Evolutionary conservation across 2,329 filamentous ascomycete genomes (phyloP), one percentile per base, ranked within the genome.

Genomic region (Helminthosporium solani): DNA sequence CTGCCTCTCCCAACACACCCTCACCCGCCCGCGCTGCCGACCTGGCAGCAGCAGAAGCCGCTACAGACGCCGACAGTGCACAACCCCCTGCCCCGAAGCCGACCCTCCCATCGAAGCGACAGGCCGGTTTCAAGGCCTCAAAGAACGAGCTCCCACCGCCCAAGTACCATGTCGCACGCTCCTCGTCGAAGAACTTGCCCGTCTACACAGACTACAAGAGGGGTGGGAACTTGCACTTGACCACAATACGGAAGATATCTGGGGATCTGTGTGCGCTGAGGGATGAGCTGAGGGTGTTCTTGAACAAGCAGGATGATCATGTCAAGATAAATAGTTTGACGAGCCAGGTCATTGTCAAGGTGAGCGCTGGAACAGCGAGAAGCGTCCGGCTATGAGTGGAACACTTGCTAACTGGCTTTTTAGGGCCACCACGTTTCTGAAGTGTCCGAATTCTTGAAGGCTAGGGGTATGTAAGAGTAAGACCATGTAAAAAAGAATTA

Each of bases 181-280:
- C 89, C 2, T 73, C 77, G 1, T 85, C 81, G 30, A 81, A 83
- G 38, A 83, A 89, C 55, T 75, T 94, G 2, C 84, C 89, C 19
- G 80, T 97, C 35, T 99, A 97, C 73, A 76, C 84, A 14, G 77
- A 83, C 55, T 75, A 73, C 54, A 91, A 88, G 74, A 78, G 83
- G 11, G 90, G 90, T 42, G 88, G 89, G 12, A 94, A 88, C 54
- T 78, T 84, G 64, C 82, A 84, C 60, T 72, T 87, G 60, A 95
- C 92, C 4, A 71, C 82, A 46, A 73, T 99, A 45, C 87, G 90
- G 68, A 90, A 88, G 71, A 79, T 92, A 40, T 83, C 89, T 46
- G 94, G 94, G 14, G 80, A 95, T 66, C 63, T 83, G 40, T 70
- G 75, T 25, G 79, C 75, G 2, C 67, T 97, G 53, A 77, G 81